Evolutionary conservation across 2,329 filamentous ascomycete genomes (phyloP).

Genomic region (Venturia pyrina): DNA sequence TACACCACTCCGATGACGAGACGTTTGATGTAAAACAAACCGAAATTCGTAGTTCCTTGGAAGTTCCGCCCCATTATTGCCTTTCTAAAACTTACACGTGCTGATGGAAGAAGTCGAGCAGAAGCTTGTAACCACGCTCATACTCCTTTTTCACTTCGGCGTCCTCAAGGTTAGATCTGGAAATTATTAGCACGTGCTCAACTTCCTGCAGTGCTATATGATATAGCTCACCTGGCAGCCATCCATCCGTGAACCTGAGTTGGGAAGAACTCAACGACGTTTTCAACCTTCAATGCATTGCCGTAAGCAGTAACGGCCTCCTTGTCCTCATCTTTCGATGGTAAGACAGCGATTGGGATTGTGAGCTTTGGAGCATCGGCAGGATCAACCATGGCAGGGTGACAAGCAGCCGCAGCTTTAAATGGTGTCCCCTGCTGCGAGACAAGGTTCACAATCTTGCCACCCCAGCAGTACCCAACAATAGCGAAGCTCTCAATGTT

Average conservation of each 20-base stretch:
- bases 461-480: constrained; percentile 52
- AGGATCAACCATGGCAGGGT: constrained; percentile 52
- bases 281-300: constrained; percentile 36
- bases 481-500: constrained; percentile 42
- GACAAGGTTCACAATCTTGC: constrained; percentile 45
- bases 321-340: constrained; percentile 46
- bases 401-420: constrained; percentile 46
- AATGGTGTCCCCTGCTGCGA: constrained; percentile 42
- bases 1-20: too few relatives aligned
- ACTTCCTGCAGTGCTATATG: constrained; percentile 18
- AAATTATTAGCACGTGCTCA: neutral
- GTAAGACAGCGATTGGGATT: constrained; percentile 48
- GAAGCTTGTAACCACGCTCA: constrained; percentile 38
- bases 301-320: constrained; percentile 41
- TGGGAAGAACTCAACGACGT: constrained; percentile 38
- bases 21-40: neutral
- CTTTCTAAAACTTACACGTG: constrained; percentile 33
- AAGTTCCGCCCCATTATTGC: neutral
- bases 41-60: neutral
- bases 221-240: constrained; percentile 27
- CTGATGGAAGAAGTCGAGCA: constrained; percentile 43
- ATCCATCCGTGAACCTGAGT: constrained; percentile 38
- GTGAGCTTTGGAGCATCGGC: constrained; percentile 45
- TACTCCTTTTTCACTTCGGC: constrained; percentile 40
- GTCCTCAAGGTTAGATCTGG: constrained; percentile 35